Evolutionary conservation across 2,329 filamentous ascomycete genomes (phyloP).

Genomic region (Trematosphaeria pertusa): DNA sequence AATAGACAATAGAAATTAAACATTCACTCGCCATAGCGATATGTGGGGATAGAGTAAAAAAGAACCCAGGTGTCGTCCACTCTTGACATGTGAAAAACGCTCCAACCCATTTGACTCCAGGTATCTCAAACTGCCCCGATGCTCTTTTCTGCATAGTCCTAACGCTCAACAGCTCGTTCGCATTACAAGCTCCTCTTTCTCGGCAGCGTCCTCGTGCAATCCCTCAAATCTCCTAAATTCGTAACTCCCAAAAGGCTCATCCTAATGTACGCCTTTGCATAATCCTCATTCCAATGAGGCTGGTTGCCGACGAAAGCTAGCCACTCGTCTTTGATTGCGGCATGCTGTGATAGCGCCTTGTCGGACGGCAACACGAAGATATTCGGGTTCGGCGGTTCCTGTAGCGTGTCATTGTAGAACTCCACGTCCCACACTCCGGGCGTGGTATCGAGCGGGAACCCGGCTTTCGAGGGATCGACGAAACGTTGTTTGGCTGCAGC

Average conservation of each 20-base stretch:
- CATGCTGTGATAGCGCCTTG: constrained; percentile 32
- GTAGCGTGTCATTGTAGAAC: constrained; percentile 54
- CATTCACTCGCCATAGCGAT: no score
- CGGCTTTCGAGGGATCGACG: constrained; percentile 49
- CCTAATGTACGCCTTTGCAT: constrained; percentile 40
- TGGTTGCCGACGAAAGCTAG: constrained; percentile 36
- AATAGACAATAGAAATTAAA: no score
- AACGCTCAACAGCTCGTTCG: no score
- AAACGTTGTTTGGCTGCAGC: constrained; percentile 57
- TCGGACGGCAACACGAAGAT: constrained; percentile 40
- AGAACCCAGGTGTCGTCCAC: no score
- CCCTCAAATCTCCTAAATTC: constrained; percentile 29
- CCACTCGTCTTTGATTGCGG: constrained; percentile 36
- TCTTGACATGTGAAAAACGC: no score
- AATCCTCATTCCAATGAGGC: constrained; percentile 38
- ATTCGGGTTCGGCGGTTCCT: constrained; percentile 26
- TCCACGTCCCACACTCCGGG: constrained; percentile 59
- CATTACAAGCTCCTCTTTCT: constrained; percentile 12
- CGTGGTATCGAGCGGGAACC: constrained; percentile 56
- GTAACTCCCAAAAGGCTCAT: constrained; percentile 38
- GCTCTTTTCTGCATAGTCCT: no score
- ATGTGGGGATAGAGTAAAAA: no score
- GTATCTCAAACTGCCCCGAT: no score
- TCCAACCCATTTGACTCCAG: no score
- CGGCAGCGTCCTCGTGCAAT: constrained; percentile 39